phyloP scores from a whole-genome alignment of 139 green algal genomes.

The Dunaliella sp. region DNA sequence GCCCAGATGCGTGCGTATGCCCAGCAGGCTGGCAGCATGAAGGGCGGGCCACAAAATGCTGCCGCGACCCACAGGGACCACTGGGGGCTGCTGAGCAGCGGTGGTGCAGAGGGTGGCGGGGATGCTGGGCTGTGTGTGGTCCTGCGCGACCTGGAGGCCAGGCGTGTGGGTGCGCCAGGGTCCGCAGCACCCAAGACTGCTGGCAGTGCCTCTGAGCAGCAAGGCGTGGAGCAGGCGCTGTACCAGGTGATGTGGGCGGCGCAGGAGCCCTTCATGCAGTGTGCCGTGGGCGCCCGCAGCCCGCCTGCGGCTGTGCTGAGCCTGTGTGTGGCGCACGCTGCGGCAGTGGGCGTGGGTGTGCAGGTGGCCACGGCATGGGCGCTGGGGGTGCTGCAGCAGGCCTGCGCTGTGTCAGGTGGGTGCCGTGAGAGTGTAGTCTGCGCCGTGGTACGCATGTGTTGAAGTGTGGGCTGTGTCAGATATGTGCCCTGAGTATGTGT shows the following conservation, averaged over 20 bases:
- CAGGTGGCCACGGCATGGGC: background rate
- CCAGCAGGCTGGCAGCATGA: background rate
- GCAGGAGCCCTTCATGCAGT: background rate
- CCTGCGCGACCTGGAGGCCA: conserved; percentile 51
- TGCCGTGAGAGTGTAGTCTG: no score
- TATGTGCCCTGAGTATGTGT: no score
- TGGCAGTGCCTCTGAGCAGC: background rate
- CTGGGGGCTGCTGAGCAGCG: background rate
- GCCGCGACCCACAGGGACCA: conserved; percentile 36
- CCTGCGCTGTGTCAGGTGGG: no score
- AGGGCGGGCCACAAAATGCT: background rate
- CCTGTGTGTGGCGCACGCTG: background rate
- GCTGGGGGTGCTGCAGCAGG: background rate
- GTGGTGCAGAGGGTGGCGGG: conserved; percentile 4
- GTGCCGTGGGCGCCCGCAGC: no score
- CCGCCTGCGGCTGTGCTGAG: background rate
- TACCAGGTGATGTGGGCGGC: conserved; percentile 37
- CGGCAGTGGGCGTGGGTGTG: background rate
- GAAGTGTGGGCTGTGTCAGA: no score
- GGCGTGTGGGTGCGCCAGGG: conserved; percentile 22
- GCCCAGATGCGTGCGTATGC: background rate
- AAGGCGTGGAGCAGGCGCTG: conserved; percentile 18
- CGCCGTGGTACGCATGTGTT: no score
- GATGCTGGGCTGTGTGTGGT: conserved; percentile 20
- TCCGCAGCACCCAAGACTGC: background rate